Conservation (phyloP, 164 flowering plant genomes). For the Annona cherimola region DNA sequence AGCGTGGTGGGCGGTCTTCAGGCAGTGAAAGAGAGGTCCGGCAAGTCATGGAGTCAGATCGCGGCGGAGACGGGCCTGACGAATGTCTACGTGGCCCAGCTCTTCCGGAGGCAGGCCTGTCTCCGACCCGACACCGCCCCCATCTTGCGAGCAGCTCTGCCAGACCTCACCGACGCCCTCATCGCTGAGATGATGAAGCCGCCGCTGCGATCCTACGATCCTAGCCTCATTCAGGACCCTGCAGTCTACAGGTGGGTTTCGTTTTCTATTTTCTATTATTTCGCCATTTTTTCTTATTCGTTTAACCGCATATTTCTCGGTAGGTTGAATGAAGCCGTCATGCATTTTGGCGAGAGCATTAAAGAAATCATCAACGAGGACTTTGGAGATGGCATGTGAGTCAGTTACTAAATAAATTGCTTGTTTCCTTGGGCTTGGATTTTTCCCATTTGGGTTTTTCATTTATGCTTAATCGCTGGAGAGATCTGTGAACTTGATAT, state of each 20-base stretch:
- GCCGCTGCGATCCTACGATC: slow-evolving; percentile 67
- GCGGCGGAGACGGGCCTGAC: slow-evolving; percentile 79
- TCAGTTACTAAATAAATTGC: neutral
- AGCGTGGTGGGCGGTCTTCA: slow-evolving; percentile 20
- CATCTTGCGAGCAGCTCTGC: slow-evolving; percentile 52
- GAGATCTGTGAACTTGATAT: no score
- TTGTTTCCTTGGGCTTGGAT: no score
- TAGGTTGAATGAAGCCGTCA: slow-evolving; percentile 90
- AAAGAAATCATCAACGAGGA: slow-evolving; percentile 96
- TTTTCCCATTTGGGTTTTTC: no score
- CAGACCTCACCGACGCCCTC: slow-evolving; percentile 48
- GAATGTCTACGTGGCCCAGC: slow-evolving; percentile 92
- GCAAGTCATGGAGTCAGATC: slow-evolving; percentile 56
- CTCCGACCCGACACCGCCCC: slow-evolving; percentile 69
- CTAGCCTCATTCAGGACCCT: slow-evolving; percentile 71
- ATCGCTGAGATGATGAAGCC: slow-evolving; percentile 68
- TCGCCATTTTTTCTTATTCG: neutral
- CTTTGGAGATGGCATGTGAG: slow-evolving; percentile 99
- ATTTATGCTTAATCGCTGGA: no score
- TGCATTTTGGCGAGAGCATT: slow-evolving; percentile 96
- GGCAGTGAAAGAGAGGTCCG: slow-evolving; percentile 44
- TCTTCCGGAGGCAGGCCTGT: slow-evolving; percentile 77
- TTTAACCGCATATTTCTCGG: neutral
- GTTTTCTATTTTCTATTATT: neutral
- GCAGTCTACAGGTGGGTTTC: slow-evolving; percentile 60